Evolutionary conservation across 345 rosid species (phyloP), one percentile per base, ranked within the genome.

Genomic region (Anastatica hierochuntica): DNA sequence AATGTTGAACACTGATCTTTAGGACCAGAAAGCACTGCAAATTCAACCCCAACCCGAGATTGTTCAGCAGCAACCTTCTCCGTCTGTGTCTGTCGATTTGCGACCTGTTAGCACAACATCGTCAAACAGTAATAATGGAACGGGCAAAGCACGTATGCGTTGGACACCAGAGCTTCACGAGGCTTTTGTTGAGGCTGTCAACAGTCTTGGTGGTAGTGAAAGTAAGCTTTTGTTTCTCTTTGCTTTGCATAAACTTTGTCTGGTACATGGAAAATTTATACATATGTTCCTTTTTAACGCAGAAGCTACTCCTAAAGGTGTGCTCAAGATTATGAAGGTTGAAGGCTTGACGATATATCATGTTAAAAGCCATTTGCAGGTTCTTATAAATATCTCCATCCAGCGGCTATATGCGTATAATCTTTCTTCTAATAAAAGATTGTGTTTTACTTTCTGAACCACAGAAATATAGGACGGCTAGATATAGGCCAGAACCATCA

Each of bases 141-240:
- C 63, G 2, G 62, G 77, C 26, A 90, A 82, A 75, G 44, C 90
- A 11, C 83, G 97, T 57, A 86, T 90, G 90, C 94, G 97, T 4
- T 90, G 97, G 97, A 90, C 96, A 3, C 94, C 88, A 11, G 98
- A 90, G 72, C 94, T 87, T 78, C 98, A 90, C 29, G 98, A 87
- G 70, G 77, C 94, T 53, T 90, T 90, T 72, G 83, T 90, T 37
- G 98, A 90, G 53, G 96, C 96, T 79, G 92, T 90, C 53, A 81
- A 77, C 62, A 72, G 78, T 63, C 90, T 90, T 59, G 98, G 98
- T 58, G 98, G 98, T 17, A 65, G 95, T 70, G 98, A 90, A 68
- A 74, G 96, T 90, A 61, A 10, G 95, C 74, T 13, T 21, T 46
- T 39, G 2, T 48, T 30, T 55, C 36, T 53, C 37, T 15, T 49